A percentile compares a stretch with the other conserved stretches of the same genome.
Evolutionary conservation across 495 filamentous ascomycete species (phyloP).

Genomic region (Penicillium desertorum): DNA sequence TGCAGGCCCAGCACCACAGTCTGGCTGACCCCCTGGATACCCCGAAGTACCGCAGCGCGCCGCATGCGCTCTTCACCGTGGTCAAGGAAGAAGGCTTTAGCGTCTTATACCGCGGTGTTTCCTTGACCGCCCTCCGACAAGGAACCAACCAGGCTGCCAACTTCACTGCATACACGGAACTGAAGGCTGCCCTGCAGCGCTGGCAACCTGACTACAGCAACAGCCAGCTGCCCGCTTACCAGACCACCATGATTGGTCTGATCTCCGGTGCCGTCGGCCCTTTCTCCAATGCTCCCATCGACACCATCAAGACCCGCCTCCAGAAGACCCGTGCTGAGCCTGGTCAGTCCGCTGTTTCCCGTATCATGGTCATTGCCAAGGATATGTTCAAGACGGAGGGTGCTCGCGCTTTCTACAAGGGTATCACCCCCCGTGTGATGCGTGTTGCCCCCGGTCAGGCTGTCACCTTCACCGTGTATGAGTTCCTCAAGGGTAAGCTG

Average conservation of each 20-base stretch:
- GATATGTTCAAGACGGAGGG: constrained; percentile 99
- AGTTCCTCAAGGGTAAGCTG: constrained; percentile 80
- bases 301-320: constrained; percentile 97
- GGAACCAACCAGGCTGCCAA: constrained; percentile 98
- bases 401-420: constrained; percentile 93
- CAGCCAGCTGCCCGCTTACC: constrained; percentile 72
- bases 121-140: constrained; percentile 88
- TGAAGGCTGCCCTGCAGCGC: constrained; percentile 74
- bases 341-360: constrained; percentile 72
- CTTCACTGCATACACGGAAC: constrained; percentile 96
- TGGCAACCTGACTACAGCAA: constrained; percentile 61
- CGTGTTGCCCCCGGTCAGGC: constrained; percentile 96
- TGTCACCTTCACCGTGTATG: constrained; percentile 97
- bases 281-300: constrained; percentile 93
- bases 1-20: constrained; percentile 95
- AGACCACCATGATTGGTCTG: constrained; percentile 88
- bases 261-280: constrained; percentile 94
- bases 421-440: constrained; percentile 97
- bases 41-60: constrained; percentile 96
- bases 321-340: constrained; percentile 83
- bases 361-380: constrained; percentile 74
- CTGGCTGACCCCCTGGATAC: constrained; percentile 90
- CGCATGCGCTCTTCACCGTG: constrained; percentile 91
- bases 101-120: constrained; percentile 88
- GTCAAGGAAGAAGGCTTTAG: constrained; percentile 85